Conservation (phyloP, 2,329 filamentous ascomycete species). For the Davidsoniella virescens region DNA sequence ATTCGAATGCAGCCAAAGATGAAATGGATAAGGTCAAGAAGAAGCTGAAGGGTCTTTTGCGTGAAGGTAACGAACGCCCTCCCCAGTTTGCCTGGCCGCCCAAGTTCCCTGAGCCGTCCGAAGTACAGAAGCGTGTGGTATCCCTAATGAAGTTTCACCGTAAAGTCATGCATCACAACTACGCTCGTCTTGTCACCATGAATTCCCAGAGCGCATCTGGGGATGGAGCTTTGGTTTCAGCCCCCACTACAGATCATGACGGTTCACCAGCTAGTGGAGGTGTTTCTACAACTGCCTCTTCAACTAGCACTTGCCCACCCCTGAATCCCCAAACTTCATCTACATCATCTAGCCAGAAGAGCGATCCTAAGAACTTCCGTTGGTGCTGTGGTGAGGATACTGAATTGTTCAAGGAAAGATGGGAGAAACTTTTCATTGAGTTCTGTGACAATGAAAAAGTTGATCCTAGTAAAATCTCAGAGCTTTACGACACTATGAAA, state of each 20-base stretch:
- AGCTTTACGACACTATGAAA: conserved; percentile 99
- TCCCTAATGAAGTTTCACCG: conserved; percentile 97
- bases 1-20: conserved; percentile 96
- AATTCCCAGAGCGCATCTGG: not conserved
- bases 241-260: not conserved
- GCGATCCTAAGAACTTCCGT: conserved; percentile 24
- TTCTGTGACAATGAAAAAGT: conserved; percentile 97
- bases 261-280: too few species aligned
- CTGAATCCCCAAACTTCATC: conserved; percentile 2
- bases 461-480: conserved; percentile 95
- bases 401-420: conserved; percentile 85
- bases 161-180: conserved; percentile 88
- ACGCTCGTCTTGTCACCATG: conserved; percentile 52
- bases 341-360: not conserved
- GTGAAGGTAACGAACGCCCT: conserved; percentile 84
- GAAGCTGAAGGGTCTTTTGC: conserved; percentile 83
- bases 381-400: conserved; percentile 97
- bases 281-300: not conserved
- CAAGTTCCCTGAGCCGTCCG: conserved; percentile 83
- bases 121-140: conserved; percentile 82
- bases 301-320: conserved; percentile 18
- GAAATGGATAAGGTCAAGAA: conserved; percentile 99
- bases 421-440: conserved; percentile 95
- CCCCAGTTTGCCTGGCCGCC: conserved; percentile 97
- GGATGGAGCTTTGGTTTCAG: not conserved